Evolutionary conservation across 192 early-diverging fungal species (phyloP).

Genomic region (Coemansia sp.): DNA sequence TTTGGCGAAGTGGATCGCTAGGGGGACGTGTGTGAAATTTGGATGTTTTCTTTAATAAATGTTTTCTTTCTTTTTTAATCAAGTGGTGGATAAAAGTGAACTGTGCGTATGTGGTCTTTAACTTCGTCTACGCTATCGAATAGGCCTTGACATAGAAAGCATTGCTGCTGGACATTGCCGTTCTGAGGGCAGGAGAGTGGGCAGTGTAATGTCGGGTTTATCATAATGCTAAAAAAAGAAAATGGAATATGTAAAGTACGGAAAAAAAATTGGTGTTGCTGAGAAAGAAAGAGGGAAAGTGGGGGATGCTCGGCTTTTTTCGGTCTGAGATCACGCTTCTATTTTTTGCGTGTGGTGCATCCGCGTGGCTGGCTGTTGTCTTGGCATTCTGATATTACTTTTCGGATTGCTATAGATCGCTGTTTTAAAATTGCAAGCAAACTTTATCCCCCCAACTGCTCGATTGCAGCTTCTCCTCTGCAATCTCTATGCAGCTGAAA

Average conservation of each 20-base stretch:
- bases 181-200: not conserved
- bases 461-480: not conserved
- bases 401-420: not conserved
- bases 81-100: conserved; percentile 39
- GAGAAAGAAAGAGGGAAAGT: not conserved
- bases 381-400: not conserved
- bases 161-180: conserved; percentile 18
- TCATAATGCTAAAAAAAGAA: not conserved
- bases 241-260: not conserved
- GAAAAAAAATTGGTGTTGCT: not conserved
- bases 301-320: not conserved
- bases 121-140: conserved; percentile 33
- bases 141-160: conserved; percentile 28
- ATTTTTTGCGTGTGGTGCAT: not conserved
- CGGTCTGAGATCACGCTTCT: not conserved
- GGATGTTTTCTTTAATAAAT: conserved; percentile 1
- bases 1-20: conserved; percentile 92
- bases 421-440: not conserved
- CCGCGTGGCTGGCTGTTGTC: conserved; percentile 1
- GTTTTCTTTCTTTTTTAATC: not conserved
- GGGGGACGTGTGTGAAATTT: not conserved
- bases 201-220: not conserved
- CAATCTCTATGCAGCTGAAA: not conserved
- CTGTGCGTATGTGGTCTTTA: conserved; percentile 28
- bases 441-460: not conserved